Percentiles rank a stretch among this genome's conserved stretches.
Evolutionary conservation across 2,329 filamentous ascomycete species (phyloP).

Genomic region (Neocucurbitaria cava): DNA sequence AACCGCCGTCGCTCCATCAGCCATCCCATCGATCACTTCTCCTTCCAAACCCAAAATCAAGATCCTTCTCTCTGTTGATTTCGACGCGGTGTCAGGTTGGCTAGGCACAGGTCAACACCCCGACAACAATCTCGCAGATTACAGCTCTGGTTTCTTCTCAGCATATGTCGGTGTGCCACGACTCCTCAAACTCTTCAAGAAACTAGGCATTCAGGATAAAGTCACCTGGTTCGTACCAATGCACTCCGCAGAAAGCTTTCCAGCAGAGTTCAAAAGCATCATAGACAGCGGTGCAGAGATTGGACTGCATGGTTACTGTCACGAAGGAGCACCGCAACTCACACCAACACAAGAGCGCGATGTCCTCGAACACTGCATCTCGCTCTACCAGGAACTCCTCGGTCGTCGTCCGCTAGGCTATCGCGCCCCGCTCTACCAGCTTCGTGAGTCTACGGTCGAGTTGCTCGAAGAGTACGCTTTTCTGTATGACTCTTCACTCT

Average conservation of each 20-base stretch:
- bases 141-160: slow-evolving; percentile 63
- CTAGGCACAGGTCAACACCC: slow-evolving; percentile 63
- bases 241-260: slow-evolving; percentile 66
- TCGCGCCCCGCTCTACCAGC: slow-evolving; percentile 60
- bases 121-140: slow-evolving; percentile 63
- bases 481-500: slow-evolving; percentile 60
- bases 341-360: slow-evolving; percentile 59
- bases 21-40: neutral
- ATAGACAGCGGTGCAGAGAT: slow-evolving; percentile 62
- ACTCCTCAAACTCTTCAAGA: slow-evolving; percentile 62
- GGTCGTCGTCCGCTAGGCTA: slow-evolving; percentile 58
- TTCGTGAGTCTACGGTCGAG: slow-evolving; percentile 57
- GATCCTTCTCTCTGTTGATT: slow-evolving; percentile 56
- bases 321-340: slow-evolving; percentile 57
- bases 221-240: slow-evolving; percentile 68
- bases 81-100: slow-evolving; percentile 67
- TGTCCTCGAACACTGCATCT: slow-evolving; percentile 58
- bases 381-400: slow-evolving; percentile 51
- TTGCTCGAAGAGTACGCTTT: slow-evolving; percentile 59
- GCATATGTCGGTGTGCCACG: slow-evolving; percentile 64
- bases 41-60: slow-evolving; percentile 43
- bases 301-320: slow-evolving; percentile 59
- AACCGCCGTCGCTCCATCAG: neutral
- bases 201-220: slow-evolving; percentile 58
- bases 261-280: slow-evolving; percentile 58